Conservation (phyloP, 306 rosid species). For the Argentina anserina region DNA sequence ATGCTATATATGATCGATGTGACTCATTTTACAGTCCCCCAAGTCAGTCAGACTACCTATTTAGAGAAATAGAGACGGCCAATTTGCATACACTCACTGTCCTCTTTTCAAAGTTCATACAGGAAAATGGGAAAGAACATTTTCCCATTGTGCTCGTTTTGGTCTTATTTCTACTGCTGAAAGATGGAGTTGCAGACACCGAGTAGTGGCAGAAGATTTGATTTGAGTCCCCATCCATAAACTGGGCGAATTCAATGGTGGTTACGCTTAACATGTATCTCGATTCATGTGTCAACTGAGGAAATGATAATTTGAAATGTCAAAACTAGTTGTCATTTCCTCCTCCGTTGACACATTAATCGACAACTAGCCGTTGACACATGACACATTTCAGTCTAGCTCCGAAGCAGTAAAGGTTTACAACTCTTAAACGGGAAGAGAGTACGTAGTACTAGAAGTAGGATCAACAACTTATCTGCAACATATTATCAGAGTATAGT, state of each 20-base stretch:
- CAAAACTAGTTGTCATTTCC: too few relatives aligned
- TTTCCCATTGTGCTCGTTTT: not conserved
- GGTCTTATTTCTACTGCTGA: not conserved
- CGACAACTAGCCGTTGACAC: not conserved
- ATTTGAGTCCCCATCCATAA: slow-evolving; percentile 14
- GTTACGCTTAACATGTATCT: not conserved
- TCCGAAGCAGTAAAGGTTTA: too few relatives aligned
- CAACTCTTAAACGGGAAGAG: too few relatives aligned
- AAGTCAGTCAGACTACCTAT: not conserved
- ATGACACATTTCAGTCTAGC: too few relatives aligned
- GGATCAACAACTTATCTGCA: too few relatives aligned
- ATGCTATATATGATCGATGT: not conserved
- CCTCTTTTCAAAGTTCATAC: not conserved
- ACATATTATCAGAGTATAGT: too few relatives aligned
- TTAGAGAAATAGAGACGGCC: not conserved
- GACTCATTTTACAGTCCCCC: not conserved
- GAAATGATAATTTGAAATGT: too few relatives aligned
- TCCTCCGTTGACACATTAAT: not conserved
- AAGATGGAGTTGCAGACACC: slow-evolving; percentile 1
- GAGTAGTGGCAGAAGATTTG: slow-evolving; percentile 25
- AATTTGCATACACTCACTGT: not conserved
- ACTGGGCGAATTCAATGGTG: slow-evolving; percentile 1
- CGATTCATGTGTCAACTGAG: too few relatives aligned
- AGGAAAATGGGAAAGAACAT: not conserved
- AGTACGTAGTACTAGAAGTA: too few relatives aligned